Evolutionary conservation across 2,329 filamentous ascomycete species (phyloP).

Genomic region (Fusarium succisae): DNA sequence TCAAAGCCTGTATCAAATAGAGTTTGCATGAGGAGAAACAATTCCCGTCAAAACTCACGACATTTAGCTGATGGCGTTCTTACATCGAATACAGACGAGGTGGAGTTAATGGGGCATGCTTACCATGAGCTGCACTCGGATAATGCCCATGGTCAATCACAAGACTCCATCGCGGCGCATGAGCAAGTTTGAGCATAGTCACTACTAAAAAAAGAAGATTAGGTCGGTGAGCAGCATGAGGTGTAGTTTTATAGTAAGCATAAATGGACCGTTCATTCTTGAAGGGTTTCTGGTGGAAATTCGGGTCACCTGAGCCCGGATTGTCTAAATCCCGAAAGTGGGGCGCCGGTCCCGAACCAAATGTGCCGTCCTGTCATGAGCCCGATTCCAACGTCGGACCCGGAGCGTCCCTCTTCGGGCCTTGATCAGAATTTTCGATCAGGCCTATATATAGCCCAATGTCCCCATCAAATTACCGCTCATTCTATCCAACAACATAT

Average conservation of each 20-base stretch:
- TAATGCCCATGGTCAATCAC: background rate
- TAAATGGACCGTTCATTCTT: background rate
- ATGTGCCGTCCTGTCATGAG: background rate
- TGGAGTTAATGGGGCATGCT: no score
- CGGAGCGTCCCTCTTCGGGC: background rate
- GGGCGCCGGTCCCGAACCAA: background rate
- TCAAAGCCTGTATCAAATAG: no score
- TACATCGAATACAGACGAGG: no score
- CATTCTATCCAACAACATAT: background rate
- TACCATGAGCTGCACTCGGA: background rate
- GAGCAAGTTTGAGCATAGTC: background rate
- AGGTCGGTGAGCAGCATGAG: no score
- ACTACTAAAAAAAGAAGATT: background rate
- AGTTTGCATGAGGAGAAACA: no score
- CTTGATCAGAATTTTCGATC: background rate
- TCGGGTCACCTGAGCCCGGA: background rate
- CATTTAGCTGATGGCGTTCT: no score
- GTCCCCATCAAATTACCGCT: fast-evolving
- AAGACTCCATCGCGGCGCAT: background rate
- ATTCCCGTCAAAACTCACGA: no score
- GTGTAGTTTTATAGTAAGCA: no score
- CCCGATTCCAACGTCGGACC: background rate
- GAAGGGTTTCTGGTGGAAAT: background rate
- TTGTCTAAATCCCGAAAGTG: background rate
- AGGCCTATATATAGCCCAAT: background rate